phyloP scores from a whole-genome alignment of 2,329 filamentous ascomycete genomes.

The Ophiobolus disseminans region DNA sequence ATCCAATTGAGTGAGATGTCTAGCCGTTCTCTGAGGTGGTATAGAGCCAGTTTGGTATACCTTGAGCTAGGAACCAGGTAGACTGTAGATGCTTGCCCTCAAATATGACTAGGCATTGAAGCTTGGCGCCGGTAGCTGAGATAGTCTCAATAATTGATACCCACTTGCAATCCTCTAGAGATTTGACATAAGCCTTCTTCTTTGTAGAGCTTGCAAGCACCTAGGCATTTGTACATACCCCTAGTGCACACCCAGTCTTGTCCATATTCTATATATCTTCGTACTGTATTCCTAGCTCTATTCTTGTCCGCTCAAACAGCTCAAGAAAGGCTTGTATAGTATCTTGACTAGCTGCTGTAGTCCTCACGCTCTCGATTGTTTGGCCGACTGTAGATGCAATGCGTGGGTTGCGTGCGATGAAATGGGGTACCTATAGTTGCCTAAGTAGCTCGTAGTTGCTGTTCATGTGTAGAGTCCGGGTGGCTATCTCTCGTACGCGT shows the following conservation, averaged over 20 bases:
- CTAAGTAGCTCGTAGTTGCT: slow-evolving; percentile 13
- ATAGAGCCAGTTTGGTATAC: slow-evolving; percentile 15
- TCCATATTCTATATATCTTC: slow-evolving; percentile 23
- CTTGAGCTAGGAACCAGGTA: slow-evolving; percentile 16
- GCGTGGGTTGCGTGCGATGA: slow-evolving; percentile 18
- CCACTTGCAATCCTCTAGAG: slow-evolving; percentile 25
- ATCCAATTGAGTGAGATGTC: slow-evolving; percentile 16
- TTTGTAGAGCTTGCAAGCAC: slow-evolving; percentile 13
- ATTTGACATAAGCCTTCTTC: slow-evolving; percentile 23
- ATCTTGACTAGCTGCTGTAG: slow-evolving; percentile 13
- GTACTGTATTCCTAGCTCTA: slow-evolving; percentile 12
- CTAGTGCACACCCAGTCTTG: slow-evolving; percentile 6
- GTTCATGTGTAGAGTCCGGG: slow-evolving; percentile 17
- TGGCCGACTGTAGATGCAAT: slow-evolving; percentile 17
- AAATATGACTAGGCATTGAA: slow-evolving; percentile 18
- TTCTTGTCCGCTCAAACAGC: slow-evolving; percentile 14
- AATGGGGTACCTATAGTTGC: slow-evolving; percentile 18
- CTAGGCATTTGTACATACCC: slow-evolving; percentile 16
- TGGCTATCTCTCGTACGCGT: slow-evolving; percentile 20
- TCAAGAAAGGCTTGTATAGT: slow-evolving; percentile 16
- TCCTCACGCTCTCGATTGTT: slow-evolving; percentile 10
- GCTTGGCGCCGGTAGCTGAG: slow-evolving; percentile 8
- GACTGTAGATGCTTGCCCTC: slow-evolving; percentile 22
- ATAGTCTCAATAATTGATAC: slow-evolving; percentile 22
- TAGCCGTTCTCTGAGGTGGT: slow-evolving; percentile 18